These are phyloP conservation scores for Leccinum subrobustum DNA, from an alignment of 1,284 basidiomycete genomes.

Conservation along the genomic window DNA sequence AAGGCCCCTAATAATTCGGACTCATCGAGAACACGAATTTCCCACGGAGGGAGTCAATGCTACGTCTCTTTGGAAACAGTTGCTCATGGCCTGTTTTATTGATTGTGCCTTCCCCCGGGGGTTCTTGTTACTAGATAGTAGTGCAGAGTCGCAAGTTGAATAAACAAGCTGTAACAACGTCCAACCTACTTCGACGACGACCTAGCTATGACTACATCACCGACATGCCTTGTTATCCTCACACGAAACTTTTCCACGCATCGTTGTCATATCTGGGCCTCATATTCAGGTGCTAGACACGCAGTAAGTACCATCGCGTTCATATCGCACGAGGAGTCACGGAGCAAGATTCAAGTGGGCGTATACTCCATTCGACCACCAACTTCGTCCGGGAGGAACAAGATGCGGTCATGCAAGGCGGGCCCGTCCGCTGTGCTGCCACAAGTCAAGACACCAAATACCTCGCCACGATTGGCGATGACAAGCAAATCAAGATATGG, in stretches of 20 bases:
- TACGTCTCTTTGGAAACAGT: too few relatives aligned
- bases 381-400: constrained; percentile 34
- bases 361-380: constrained; percentile 47
- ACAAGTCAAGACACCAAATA: constrained; percentile 48
- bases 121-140: neutral
- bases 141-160: neutral
- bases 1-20: too few relatives aligned
- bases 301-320: constrained; percentile 35
- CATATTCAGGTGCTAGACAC: constrained; percentile 58
- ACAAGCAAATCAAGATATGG: constrained; percentile 81
- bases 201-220: neutral
- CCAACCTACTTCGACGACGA: neutral
- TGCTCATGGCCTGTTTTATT: too few relatives aligned
- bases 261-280: constrained; percentile 53
- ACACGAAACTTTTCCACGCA: constrained; percentile 45
- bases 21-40: too few relatives aligned
- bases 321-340: constrained; percentile 8
- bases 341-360: constrained; percentile 47
- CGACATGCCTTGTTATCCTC: constrained; percentile 39
- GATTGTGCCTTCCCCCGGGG: neutral
- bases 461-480: constrained; percentile 70
- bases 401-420: constrained; percentile 43
- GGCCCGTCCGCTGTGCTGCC: constrained; percentile 62
- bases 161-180: neutral
- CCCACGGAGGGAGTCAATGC: too few relatives aligned